These are phyloP conservation scores for Balamuthia mandrillaris DNA, from an alignment of 208 protist genomes.

Conservation along the genomic window DNA sequence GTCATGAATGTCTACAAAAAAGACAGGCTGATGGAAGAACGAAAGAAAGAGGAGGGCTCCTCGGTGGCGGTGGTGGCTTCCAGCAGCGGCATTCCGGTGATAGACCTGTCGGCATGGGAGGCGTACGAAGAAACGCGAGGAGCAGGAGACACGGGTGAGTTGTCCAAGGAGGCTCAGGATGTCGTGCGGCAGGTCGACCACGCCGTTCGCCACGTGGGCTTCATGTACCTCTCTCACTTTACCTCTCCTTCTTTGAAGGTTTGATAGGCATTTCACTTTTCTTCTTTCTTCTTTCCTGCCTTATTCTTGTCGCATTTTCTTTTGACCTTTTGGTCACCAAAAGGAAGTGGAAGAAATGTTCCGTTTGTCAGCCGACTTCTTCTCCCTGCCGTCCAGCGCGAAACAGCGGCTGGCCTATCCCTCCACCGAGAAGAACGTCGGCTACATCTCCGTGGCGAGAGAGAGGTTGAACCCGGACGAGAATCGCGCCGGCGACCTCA, in stretches of 20 bases:
- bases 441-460: neutral
- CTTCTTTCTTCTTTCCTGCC: neutral
- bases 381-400: neutral
- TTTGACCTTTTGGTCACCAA: neutral
- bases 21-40: too few species aligned
- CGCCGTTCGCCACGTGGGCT: neutral
- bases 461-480: neutral
- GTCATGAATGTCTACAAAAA: too few species aligned
- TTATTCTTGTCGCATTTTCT: neutral
- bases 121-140: too few species aligned
- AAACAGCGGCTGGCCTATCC: neutral
- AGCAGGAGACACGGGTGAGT: too few species aligned
- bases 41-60: too few species aligned
- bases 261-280: neutral
- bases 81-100: too few species aligned
- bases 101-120: too few species aligned
- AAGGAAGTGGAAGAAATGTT: neutral
- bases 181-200: conserved; percentile 4
- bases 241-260: neutral
- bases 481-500: neutral
- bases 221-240: neutral
- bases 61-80: too few species aligned
- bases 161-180: too few species aligned
- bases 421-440: conserved; percentile 8
- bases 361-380: neutral